Conservation (phyloP, 805 yeast genomes). For the Wickerhamiella brachini region DNA sequence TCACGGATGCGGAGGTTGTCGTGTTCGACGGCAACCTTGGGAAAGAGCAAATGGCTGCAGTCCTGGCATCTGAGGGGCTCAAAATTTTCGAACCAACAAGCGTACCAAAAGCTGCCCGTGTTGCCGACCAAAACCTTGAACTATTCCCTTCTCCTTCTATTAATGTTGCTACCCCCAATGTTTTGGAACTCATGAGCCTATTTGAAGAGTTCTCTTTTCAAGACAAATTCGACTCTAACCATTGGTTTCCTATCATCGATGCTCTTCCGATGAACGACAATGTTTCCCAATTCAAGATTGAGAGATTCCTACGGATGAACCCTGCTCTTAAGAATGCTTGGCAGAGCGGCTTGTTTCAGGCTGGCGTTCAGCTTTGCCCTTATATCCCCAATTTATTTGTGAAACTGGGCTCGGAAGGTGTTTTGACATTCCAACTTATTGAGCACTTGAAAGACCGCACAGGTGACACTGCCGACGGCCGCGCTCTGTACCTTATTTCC, state of each 20-base stretch:
- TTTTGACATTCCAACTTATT: conserved; percentile 31
- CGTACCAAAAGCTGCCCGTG: conserved; percentile 39
- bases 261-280: conserved; percentile 32
- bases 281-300: conserved; percentile 19
- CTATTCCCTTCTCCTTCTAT: conserved; percentile 36
- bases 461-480: conserved; percentile 16
- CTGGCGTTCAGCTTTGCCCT: conserved; percentile 60
- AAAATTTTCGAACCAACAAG: conserved; percentile 68
- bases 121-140: conserved; percentile 28
- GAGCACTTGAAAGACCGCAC: conserved; percentile 18
- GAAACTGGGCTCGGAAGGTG: conserved; percentile 57
- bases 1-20: conserved; percentile 35
- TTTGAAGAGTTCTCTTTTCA: conserved; percentile 35
- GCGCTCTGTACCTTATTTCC: conserved; percentile 14
- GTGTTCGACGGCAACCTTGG: conserved; percentile 61
- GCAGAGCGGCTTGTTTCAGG: conserved; percentile 37
- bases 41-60: conserved; percentile 26
- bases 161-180: conserved; percentile 54
- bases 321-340: conserved; percentile 21
- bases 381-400: conserved; percentile 51
- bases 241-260: conserved; percentile 69
- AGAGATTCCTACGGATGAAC: conserved; percentile 14
- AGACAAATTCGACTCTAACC: conserved; percentile 37
- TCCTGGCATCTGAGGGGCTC: conserved; percentile 21
- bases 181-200: conserved; percentile 43